Conservation (phyloP, 257 asterid species). For the Solanum pennellii region DNA sequence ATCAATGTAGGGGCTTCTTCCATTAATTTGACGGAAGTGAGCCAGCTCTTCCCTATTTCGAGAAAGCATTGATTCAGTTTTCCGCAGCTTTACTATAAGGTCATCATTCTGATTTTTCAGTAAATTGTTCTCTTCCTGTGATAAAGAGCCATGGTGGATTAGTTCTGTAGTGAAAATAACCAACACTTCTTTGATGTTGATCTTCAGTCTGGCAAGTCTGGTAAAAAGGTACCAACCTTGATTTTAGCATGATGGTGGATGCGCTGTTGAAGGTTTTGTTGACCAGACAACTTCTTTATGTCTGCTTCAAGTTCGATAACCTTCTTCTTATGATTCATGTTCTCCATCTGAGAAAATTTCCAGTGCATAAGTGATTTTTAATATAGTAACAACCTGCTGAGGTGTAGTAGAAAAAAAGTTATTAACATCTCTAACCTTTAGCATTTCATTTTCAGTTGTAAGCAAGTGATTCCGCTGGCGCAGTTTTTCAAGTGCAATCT, state of each 20-base stretch:
- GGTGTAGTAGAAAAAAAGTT: background rate
- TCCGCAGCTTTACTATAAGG: constrained; percentile 54
- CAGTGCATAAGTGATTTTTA: background rate
- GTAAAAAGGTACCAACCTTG: constrained; percentile 33
- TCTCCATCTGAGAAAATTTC: constrained; percentile 43
- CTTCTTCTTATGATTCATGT: constrained; percentile 48
- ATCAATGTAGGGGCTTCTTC: constrained; percentile 52
- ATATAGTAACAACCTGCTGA: background rate
- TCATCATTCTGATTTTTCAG: constrained; percentile 72
- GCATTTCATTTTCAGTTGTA: constrained; percentile 62
- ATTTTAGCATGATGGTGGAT: constrained; percentile 98
- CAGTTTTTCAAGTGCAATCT: constrained; percentile 56
- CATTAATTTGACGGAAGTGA: constrained; percentile 67
- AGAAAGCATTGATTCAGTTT: constrained; percentile 53
- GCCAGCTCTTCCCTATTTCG: constrained; percentile 81
- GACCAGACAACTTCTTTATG: constrained; percentile 74
- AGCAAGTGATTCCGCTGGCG: constrained; percentile 51
- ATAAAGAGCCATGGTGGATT: background rate
- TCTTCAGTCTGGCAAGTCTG: background rate
- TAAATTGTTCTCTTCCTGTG: constrained; percentile 81
- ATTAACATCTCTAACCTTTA: constrained; percentile 41
- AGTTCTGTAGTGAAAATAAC: background rate
- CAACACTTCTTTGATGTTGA: background rate
- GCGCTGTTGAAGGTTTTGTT: constrained; percentile 92
- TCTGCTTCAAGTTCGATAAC: constrained; percentile 70